A percentile compares a stretch with the other conserved stretches of the same genome.
phyloP scores from a whole-genome alignment of 768 basidiomycete genomes.

The Mycena floridula region DNA sequence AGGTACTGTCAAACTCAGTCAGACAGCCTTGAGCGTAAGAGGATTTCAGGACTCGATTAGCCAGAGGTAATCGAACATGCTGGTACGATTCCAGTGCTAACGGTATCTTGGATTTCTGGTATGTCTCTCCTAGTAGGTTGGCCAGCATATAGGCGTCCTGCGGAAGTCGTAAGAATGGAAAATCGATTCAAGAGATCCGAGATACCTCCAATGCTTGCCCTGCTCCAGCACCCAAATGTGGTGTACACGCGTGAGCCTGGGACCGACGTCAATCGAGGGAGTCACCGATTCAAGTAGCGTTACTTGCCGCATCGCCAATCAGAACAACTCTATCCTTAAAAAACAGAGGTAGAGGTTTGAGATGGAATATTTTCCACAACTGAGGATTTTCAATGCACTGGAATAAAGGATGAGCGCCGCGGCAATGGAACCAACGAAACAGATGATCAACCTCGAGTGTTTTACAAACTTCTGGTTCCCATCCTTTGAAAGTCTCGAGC shows the following conservation, averaged over 20 bases:
- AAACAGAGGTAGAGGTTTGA: constrained; percentile 29
- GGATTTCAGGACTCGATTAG: constrained; percentile 24
- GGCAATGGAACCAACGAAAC: no score
- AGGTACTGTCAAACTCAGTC: constrained; percentile 31
- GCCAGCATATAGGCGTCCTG: constrained; percentile 24
- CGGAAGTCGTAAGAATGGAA: not conserved
- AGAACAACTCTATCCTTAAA: constrained; percentile 31
- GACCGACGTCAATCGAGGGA: constrained; percentile 9
- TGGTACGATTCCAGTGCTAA: constrained; percentile 25
- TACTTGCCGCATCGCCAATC: constrained; percentile 36
- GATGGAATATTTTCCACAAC: constrained; percentile 32
- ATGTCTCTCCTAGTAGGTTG: constrained; percentile 13
- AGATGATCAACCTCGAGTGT: constrained; percentile 21
- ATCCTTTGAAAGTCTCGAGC: constrained; percentile 23
- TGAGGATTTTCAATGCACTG: constrained; percentile 26
- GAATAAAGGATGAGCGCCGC: no score
- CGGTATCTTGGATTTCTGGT: constrained; percentile 9
- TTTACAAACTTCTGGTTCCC: constrained; percentile 26
- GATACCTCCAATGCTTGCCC: constrained; percentile 26
- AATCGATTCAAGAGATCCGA: no score
- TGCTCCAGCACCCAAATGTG: constrained; percentile 22
- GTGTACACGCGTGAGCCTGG: constrained; percentile 22
- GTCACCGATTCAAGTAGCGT: constrained; percentile 14
- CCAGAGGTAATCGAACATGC: constrained; percentile 25
- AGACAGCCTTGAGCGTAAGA: constrained; percentile 29